A percentile compares a stretch with the other conserved stretches of the same genome.
These are phyloP conservation scores for Leucogyrophana mollusca DNA, from an alignment of 768 basidiomycete species.

Conservation along the genomic window DNA sequence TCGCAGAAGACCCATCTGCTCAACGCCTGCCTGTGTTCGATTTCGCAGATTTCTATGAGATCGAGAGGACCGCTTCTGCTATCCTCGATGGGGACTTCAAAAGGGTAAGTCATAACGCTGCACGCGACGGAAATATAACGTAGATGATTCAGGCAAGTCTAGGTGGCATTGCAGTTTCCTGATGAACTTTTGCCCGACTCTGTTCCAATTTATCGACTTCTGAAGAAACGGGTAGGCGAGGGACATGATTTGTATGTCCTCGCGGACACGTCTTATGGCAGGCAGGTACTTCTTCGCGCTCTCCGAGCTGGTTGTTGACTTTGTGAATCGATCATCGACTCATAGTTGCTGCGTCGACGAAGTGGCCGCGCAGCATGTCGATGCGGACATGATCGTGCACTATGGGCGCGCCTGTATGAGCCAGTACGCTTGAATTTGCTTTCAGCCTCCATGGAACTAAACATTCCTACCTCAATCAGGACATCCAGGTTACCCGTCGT, in stretches of 20 bases:
- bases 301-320: neutral
- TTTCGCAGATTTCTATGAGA: conserved; percentile 73
- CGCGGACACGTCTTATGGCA: conserved; percentile 98
- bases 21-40: conserved; percentile 29
- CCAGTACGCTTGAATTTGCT: conserved; percentile 77
- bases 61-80: conserved; percentile 60
- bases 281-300: conserved; percentile 45
- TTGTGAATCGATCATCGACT: conserved; percentile 3
- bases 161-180: conserved; percentile 94
- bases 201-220: conserved; percentile 72
- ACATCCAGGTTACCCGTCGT: conserved; percentile 86
- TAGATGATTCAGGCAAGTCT: conserved; percentile 1
- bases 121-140: neutral
- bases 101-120: conserved; percentile 51
- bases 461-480: conserved; percentile 38
- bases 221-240: conserved; percentile 50
- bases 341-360: conserved; percentile 93
- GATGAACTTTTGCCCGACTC: conserved; percentile 89
- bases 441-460: neutral
- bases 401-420: conserved; percentile 97
- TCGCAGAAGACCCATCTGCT: conserved; percentile 39
- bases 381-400: conserved; percentile 89
- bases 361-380: conserved; percentile 90
- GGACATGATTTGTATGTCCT: conserved; percentile 76
- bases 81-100: conserved; percentile 65